A percentile compares a stretch with the other conserved stretches of the same genome.
Evolutionary conservation across 1,284 basidiomycete genomes (phyloP).

Genomic region (Psilocybe mexicana): DNA sequence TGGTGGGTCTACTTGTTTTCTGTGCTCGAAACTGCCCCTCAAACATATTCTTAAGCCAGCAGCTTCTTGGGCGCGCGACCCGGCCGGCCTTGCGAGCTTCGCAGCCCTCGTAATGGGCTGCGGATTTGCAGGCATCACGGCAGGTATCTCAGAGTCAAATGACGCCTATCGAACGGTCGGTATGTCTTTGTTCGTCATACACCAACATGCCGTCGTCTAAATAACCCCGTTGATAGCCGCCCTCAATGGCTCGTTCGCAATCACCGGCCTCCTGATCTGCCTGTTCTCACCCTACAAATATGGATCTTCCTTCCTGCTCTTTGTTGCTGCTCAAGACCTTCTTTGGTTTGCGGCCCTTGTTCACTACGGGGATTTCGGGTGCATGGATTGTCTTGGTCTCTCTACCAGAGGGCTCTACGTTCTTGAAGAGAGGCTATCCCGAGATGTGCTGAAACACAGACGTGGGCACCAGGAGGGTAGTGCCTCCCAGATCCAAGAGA

Average conservation of each 20-base stretch:
- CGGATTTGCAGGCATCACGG: slow-evolving; percentile 22
- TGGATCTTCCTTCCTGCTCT: slow-evolving; percentile 23
- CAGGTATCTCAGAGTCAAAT: slow-evolving; percentile 20
- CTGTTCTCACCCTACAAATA: slow-evolving; percentile 22
- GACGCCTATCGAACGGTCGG: slow-evolving; percentile 24
- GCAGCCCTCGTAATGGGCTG: slow-evolving; percentile 24
- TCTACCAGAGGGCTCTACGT: neutral
- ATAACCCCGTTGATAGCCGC: slow-evolving; percentile 14
- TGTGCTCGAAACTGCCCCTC: too few species aligned
- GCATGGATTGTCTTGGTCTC: slow-evolving; percentile 21
- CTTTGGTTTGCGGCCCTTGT: slow-evolving; percentile 24
- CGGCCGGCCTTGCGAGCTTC: slow-evolving; percentile 13
- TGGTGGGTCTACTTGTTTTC: slow-evolving; percentile 13
- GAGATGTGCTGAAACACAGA: slow-evolving; percentile 1
- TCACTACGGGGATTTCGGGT: slow-evolving; percentile 17
- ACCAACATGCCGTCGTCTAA: neutral
- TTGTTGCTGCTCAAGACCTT: slow-evolving; percentile 21
- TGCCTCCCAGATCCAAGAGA: too few species aligned
- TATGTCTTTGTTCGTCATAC: slow-evolving; percentile 6
- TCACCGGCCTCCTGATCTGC: slow-evolving; percentile 16
- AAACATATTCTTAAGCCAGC: slow-evolving; percentile 6
- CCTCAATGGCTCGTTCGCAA: slow-evolving; percentile 23
- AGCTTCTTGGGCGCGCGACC: slow-evolving; percentile 13
- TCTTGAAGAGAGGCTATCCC: slow-evolving; percentile 4
- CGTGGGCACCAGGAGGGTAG: neutral